These are phyloP conservation scores for Malassezia obtusa DNA, from an alignment of 1,284 basidiomycete species.

Conservation along the genomic window DNA sequence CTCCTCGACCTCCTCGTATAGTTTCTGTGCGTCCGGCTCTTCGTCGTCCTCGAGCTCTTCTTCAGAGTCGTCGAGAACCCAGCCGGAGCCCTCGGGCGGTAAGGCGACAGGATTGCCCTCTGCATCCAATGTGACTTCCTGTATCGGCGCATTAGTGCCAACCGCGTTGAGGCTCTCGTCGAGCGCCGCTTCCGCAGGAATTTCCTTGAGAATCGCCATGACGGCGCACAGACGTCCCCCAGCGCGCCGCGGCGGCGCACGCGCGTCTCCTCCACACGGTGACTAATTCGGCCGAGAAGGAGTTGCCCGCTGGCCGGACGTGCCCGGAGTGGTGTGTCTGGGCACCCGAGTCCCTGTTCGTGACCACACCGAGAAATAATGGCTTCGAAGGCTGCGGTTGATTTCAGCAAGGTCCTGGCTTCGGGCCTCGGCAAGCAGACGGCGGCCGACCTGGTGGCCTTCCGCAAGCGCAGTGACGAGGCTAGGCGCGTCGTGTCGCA, in stretches of 20 bases:
- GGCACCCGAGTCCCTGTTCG: not conserved
- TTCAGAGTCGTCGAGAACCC: constrained; percentile 13
- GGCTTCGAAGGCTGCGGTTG: constrained; percentile 34
- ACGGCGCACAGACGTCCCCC: not conserved
- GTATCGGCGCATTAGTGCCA: not conserved
- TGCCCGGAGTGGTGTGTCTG: constrained; percentile 6
- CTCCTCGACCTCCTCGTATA: constrained; percentile 24
- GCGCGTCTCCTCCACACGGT: not conserved
- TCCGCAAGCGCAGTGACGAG: constrained; percentile 88
- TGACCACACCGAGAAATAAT: constrained; percentile 13
- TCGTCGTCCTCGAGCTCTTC: constrained; percentile 14
- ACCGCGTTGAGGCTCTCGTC: not conserved
- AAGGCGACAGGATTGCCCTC: not conserved
- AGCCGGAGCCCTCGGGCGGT: not conserved
- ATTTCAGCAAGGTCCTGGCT: constrained; percentile 39
- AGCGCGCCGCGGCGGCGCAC: not conserved
- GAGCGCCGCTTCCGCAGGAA: not conserved
- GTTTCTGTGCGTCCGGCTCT: constrained; percentile 23
- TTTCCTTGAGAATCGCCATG: constrained; percentile 14
- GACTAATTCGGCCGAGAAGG: constrained; percentile 12
- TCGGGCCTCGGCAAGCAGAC: constrained; percentile 47
- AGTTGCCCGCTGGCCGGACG: constrained; percentile 14
- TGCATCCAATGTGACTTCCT: not conserved
- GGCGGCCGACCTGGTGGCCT: constrained; percentile 65
- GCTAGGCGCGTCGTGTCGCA: constrained; percentile 68